Evolutionary conservation across 129 eudicot species (phyloP), one percentile per base, ranked within the genome.

Genomic region (Tagetes erecta): DNA sequence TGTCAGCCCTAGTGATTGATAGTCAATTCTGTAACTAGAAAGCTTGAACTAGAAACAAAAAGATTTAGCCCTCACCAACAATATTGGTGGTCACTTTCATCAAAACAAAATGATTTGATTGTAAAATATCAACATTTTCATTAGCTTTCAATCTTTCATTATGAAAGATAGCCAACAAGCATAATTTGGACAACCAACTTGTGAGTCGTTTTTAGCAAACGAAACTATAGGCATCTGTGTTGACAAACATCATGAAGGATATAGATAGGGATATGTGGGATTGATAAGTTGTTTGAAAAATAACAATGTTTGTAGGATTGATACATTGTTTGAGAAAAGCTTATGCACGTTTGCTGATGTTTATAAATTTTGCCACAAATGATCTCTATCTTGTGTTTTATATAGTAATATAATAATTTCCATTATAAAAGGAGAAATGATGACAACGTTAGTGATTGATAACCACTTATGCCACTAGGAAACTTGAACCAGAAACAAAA

Each of bases 401-500:
- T 39, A 36, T 10, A 8, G 39, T 36, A 34, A 34, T 74, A 13
- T 41, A 65, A 6, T 34, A 27, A 41, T 55, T 45, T 68, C n/a
- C 30, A 41, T 12, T 55, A 67, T 5, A 76, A 67, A 68, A 45
- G 58, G 10, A 42, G 37, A 76, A n/a, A 76, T 42, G 33, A 67
- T 76, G 45, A 76, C 38, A 76, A 41, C 74, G 55, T 42, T 42
- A 14, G 56, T 76, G 74, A 55, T 67, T 76, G 68, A 56, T 53
- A 41, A 44, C 68, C 68, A 50, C 55, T 67, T 56, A 67, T 42
- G 60, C 31, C 41, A 47, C 42, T 12, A 49, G 7, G 64, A 74
- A 74, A 68, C 39, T 74, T 46, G 72, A 66, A 76, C 8, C 42
- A 67, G 46, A 67, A 40, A 76, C 74, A 41, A 76, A 75, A 76